These are phyloP conservation scores for Botrytis pseudocinerea DNA, from an alignment of 2,329 filamentous ascomycete genomes.

Conservation along the genomic window DNA sequence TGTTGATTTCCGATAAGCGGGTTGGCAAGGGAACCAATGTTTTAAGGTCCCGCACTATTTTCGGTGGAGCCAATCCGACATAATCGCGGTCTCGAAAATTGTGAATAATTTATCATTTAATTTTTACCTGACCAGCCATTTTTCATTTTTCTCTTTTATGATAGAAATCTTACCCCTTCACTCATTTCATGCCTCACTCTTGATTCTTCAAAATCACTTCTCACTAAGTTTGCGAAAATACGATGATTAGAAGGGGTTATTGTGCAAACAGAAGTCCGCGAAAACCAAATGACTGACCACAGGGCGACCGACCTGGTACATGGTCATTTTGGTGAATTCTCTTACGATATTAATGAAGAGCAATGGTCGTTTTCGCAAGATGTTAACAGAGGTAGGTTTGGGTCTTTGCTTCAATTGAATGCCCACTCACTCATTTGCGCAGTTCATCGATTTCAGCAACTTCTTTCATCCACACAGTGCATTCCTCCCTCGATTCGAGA, in stretches of 20 bases:
- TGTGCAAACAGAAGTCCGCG: constrained; percentile 27
- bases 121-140: constrained; percentile 4
- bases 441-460: constrained; percentile 35
- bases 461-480: constrained; percentile 35
- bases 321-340: constrained; percentile 54
- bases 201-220: not conserved
- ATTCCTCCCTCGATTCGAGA: constrained; percentile 33
- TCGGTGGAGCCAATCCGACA: constrained; percentile 2
- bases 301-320: constrained; percentile 50
- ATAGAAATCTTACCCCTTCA: constrained; percentile 5
- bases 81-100: constrained; percentile 4
- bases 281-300: constrained; percentile 43
- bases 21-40: constrained; percentile 27
- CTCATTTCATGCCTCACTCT: not conserved
- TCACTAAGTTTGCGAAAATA: not conserved
- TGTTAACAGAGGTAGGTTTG: constrained; percentile 28
- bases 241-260: constrained; percentile 34
- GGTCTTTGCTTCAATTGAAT: not conserved
- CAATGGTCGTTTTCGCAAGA: constrained; percentile 39
- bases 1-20: constrained; percentile 9
- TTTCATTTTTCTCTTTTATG: constrained; percentile 8
- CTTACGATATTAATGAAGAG: constrained; percentile 45
- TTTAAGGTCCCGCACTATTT: constrained; percentile 14
- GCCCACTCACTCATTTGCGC: constrained; percentile 23
- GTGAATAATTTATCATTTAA: constrained; percentile 8